Percentiles rank a stretch among this genome's conserved stretches.
These are phyloP conservation scores for Flagelloscypha sp. DNA, from an alignment of 768 basidiomycete genomes.

Conservation along the genomic window DNA sequence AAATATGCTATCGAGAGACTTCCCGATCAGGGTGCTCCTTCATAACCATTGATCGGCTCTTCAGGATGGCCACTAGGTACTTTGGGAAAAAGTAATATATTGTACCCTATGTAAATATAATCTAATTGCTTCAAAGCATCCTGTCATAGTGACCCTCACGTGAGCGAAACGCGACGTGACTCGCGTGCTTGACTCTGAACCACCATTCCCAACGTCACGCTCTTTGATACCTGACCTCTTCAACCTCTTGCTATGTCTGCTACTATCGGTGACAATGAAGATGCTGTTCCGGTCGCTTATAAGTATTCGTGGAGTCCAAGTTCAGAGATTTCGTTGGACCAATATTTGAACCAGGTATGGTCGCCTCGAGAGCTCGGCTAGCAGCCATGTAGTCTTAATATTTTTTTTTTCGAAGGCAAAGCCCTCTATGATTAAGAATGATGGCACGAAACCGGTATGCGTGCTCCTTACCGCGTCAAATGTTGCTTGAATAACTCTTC, in stretches of 20 bases:
- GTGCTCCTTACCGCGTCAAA: not conserved
- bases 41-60: conserved; percentile 26
- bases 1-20: conserved; percentile 92
- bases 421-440: conserved; percentile 73
- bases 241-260: not conserved
- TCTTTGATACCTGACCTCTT: too few relatives aligned
- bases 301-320: conserved; percentile 45
- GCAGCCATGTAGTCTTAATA: conserved; percentile 32
- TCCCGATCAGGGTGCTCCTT: conserved; percentile 89
- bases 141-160: not conserved
- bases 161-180: conserved; percentile 4
- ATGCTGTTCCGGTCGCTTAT: conserved; percentile 31
- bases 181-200: too few relatives aligned
- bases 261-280: conserved; percentile 24
- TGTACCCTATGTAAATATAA: too few relatives aligned
- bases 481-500: not conserved
- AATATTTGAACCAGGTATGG: conserved; percentile 49
- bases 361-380: conserved; percentile 1
- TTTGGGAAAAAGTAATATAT: too few relatives aligned
- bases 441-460: conserved; percentile 65
- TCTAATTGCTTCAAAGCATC: too few relatives aligned
- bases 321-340: conserved; percentile 34
- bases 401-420: too few relatives aligned
- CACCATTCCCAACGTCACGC: too few relatives aligned
- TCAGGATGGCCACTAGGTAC: too few relatives aligned